phyloP scores from a whole-genome alignment of 306 rosid species.

The Oemleria cerasiformis region DNA sequence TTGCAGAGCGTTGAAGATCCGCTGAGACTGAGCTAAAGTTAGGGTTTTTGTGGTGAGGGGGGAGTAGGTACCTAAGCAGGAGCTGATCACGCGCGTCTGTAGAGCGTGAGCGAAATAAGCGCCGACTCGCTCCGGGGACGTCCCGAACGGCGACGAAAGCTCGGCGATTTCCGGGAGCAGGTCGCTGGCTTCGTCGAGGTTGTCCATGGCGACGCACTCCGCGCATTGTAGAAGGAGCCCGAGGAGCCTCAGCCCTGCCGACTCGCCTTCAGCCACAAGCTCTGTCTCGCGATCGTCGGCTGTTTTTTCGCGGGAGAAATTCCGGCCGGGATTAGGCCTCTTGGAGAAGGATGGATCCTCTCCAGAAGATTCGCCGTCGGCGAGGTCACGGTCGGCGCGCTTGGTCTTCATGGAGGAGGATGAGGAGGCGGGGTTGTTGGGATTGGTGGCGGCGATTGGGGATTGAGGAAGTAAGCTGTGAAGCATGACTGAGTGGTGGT shows the following conservation, averaged over 20 bases:
- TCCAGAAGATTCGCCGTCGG: constrained; percentile 18
- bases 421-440: constrained; percentile 30
- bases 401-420: constrained; percentile 64
- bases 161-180: constrained; percentile 81
- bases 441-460: constrained; percentile 32
- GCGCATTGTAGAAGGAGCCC: constrained; percentile 94
- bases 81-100: constrained; percentile 83
- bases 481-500: constrained; percentile 61
- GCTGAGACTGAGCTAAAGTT: constrained; percentile 56
- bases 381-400: constrained; percentile 52
- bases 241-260: constrained; percentile 62
- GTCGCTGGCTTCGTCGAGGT: constrained; percentile 67
- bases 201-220: constrained; percentile 82
- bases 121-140: constrained; percentile 88
- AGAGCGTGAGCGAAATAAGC: constrained; percentile 91
- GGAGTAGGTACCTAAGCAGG: constrained; percentile 63
- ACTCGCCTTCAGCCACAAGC: constrained; percentile 37
- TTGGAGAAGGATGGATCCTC: constrained; percentile 40
- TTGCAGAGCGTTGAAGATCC: constrained; percentile 77
- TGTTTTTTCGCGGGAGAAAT: constrained; percentile 32
- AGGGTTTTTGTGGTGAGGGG: constrained; percentile 55
- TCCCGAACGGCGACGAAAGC: constrained; percentile 83
- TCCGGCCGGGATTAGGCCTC: constrained; percentile 32
- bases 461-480: constrained; percentile 78
- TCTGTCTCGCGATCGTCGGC: constrained; percentile 34